phyloP scores from a whole-genome alignment of 306 rosid species.

The Acacia acuminata region DNA sequence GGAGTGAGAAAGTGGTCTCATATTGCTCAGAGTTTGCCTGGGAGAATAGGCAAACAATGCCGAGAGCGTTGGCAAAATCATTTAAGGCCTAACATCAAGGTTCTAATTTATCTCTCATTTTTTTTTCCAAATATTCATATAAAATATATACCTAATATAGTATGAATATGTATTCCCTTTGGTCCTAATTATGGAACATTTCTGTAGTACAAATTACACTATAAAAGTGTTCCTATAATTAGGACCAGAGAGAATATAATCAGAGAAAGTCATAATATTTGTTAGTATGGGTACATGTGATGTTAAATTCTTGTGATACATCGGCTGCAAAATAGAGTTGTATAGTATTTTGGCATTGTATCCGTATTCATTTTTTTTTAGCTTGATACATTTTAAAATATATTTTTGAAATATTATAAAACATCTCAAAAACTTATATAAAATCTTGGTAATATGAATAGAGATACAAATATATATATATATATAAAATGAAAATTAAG shows the following conservation, averaged over 20 bases:
- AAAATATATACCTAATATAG: background rate
- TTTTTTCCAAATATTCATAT: background rate
- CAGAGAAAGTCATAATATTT: background rate
- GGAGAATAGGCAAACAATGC: conserved; percentile 92
- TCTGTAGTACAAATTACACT: too few species aligned
- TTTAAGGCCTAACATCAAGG: conserved; percentile 91
- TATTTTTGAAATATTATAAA: background rate
- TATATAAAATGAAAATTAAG: background rate
- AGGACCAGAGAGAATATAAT: too few species aligned
- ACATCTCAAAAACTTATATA: background rate
- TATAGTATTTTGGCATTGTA: background rate
- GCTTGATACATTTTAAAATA: background rate
- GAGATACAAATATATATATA: background rate
- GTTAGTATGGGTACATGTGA: background rate
- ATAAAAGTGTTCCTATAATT: too few species aligned
- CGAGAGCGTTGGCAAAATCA: conserved; percentile 98
- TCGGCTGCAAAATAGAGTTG: background rate
- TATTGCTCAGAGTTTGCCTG: conserved; percentile 78
- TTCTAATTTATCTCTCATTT: conserved; percentile 14
- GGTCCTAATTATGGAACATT: too few species aligned
- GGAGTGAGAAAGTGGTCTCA: conserved; percentile 92
- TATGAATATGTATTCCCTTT: too few species aligned
- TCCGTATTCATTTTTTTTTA: background rate
- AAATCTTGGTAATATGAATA: background rate
- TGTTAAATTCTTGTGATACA: background rate